phyloP scores from a whole-genome alignment of 179 eudicot species.

The Camellia oleifera region DNA sequence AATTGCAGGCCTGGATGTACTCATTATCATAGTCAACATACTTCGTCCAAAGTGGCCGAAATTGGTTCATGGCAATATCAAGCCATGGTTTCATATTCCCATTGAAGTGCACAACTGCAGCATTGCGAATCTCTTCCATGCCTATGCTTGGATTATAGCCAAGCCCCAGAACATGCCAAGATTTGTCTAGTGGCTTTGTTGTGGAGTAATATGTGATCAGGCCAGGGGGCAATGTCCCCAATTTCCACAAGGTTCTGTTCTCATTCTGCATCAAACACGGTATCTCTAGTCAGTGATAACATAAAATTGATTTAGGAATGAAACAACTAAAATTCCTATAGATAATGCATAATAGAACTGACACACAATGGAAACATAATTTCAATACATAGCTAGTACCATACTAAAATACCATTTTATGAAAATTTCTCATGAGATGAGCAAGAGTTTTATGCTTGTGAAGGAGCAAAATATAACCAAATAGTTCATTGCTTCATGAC shows the following conservation, averaged over 20 bases:
- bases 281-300: slow-evolving; percentile 5
- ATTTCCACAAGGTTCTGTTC: slow-evolving; percentile 77
- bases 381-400: background rate
- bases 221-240: slow-evolving; percentile 80
- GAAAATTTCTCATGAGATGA: background rate
- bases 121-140: slow-evolving; percentile 69
- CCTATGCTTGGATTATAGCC: slow-evolving; percentile 81
- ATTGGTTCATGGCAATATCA: slow-evolving; percentile 78
- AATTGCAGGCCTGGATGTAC: slow-evolving; percentile 75
- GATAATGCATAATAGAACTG: no score
- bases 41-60: slow-evolving; percentile 74
- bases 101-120: slow-evolving; percentile 83
- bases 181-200: slow-evolving; percentile 82
- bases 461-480: background rate
- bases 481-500: slow-evolving; percentile 7
- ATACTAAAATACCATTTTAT: background rate
- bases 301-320: slow-evolving; percentile 1
- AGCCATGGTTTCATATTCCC: slow-evolving; percentile 96
- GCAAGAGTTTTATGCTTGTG: background rate
- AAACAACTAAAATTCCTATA: background rate
- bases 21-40: slow-evolving; percentile 66
- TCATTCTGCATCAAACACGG: slow-evolving; percentile 55
- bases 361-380: background rate
- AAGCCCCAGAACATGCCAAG: slow-evolving; percentile 87
- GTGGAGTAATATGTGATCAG: slow-evolving; percentile 76